A percentile compares a stretch with the other conserved stretches of the same genome.
These are phyloP conservation scores for Prunus persica DNA, from an alignment of 306 rosid genomes.

Conservation along the genomic window Prunus_persica_NCBIv2 NC_034009.1:11961501-11962000, in stretches of 20 bases:
- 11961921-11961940: constrained; percentile 9
- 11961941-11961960: neutral
- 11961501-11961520: constrained; percentile 12
- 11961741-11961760: constrained; percentile 18
- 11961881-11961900: neutral
- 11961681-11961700: constrained; percentile 37
- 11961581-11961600: constrained; percentile 1
- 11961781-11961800: neutral
- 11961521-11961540: constrained; percentile 4
- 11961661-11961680: constrained; percentile 28
- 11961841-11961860: constrained; percentile 1
- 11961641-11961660: constrained; percentile 26
- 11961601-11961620: constrained; percentile 29
- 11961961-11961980: neutral
- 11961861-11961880: neutral
- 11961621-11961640: constrained; percentile 18
- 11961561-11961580: neutral
- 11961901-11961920: neutral
- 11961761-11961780: constrained; percentile 13
- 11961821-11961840: neutral
- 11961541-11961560: constrained; percentile 10
- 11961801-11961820: no score
- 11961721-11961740: constrained; percentile 19
- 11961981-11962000: constrained; percentile 7
- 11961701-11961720: constrained; percentile 34